phyloP scores from a whole-genome alignment of 208 protist species.

The Kentomonas sorsogonicus region DNA sequence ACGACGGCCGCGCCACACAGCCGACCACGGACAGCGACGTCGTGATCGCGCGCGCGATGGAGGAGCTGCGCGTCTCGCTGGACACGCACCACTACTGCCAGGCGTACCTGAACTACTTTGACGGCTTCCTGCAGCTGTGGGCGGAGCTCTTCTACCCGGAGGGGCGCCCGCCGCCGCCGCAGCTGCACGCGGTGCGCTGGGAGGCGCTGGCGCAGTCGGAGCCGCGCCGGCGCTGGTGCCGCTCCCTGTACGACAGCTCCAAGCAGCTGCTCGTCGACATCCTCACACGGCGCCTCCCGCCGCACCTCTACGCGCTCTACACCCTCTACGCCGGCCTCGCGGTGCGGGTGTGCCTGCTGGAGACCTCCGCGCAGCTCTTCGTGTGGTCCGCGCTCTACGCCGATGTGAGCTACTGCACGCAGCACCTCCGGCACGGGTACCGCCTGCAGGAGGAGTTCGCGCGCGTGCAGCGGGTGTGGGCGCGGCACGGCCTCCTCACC shows the following conservation, averaged over 20 bases:
- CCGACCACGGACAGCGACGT: too few relatives aligned
- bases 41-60: too few relatives aligned
- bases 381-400: constrained; percentile 48
- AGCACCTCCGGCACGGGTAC: constrained; percentile 41
- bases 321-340: constrained; percentile 48
- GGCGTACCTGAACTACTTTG: too few relatives aligned
- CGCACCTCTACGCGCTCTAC: constrained; percentile 55
- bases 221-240: constrained; percentile 37
- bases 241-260: constrained; percentile 27
- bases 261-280: constrained; percentile 34
- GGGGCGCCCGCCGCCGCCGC: constrained; percentile 21
- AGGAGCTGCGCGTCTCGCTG: not conserved
- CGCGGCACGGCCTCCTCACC: constrained; percentile 19
- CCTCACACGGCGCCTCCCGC: constrained; percentile 30
- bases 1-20: too few relatives aligned
- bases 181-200: constrained; percentile 72
- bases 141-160: constrained; percentile 4
- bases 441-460: constrained; percentile 33
- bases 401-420: constrained; percentile 49
- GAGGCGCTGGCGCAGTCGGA: constrained; percentile 29
- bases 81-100: not conserved
- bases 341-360: constrained; percentile 38
- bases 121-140: too few relatives aligned
- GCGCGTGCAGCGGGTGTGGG: constrained; percentile 45
- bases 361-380: constrained; percentile 54